Conservation (phyloP, 257 asterid genomes). For the Nicotiana paniculata region DNA sequence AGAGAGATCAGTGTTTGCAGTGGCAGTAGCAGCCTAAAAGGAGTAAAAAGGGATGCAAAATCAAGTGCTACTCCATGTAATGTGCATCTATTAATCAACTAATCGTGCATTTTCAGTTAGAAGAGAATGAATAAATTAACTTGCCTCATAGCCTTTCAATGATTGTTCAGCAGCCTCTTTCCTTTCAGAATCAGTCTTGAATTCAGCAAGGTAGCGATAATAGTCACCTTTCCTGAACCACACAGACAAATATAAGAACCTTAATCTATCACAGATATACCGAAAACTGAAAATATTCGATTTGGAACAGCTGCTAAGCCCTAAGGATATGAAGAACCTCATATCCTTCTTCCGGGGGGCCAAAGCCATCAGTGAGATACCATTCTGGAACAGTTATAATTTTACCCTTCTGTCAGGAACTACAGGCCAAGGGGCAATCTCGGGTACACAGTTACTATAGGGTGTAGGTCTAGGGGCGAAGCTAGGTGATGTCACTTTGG, state of each 20-base stretch:
- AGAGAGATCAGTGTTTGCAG: constrained; percentile 68
- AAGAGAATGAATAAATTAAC: constrained; percentile 4
- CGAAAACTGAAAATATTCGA: not conserved
- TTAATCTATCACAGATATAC: not conserved
- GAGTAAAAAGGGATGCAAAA: constrained; percentile 8
- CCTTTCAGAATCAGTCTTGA: constrained; percentile 65
- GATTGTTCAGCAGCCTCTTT: constrained; percentile 82
- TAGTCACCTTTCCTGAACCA: constrained; percentile 80
- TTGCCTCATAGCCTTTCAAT: constrained; percentile 82
- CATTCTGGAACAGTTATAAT: no score
- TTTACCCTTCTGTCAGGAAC: no score
- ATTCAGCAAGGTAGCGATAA: constrained; percentile 83
- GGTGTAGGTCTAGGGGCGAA: no score
- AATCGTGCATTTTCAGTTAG: not conserved
- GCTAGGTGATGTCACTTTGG: no score
- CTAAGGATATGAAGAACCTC: not conserved
- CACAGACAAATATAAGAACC: not conserved
- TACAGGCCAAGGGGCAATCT: no score
- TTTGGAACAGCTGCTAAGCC: not conserved
- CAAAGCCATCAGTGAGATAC: no score
- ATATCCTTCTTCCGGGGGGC: no score
- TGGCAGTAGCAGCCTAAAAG: constrained; percentile 57
- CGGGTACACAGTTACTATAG: no score
- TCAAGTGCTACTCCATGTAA: not conserved
- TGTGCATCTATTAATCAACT: not conserved